Evolutionary conservation across 1,139 yeast genomes (phyloP), one percentile per base, ranked within the genome.

Genomic region (Suhomyces bribrorum): DNA sequence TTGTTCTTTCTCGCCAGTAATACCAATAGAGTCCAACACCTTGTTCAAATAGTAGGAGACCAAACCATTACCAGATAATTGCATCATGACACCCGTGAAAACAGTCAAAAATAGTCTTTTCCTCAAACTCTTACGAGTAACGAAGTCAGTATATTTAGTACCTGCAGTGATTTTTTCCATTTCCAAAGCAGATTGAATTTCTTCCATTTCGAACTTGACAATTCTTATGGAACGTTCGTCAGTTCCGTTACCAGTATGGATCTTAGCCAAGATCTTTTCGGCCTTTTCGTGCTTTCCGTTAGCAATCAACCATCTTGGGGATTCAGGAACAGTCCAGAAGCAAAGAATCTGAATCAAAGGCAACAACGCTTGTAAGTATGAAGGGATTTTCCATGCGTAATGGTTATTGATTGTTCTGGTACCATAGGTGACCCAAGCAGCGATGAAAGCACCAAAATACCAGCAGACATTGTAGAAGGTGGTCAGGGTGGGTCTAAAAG

Each of bases 341-440:
- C 48, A 54, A n/a, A 38, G 62, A 28, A 54, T 44, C 31, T 54
- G 58, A 25, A 53, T 18, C 7, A 54, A 53, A 30, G 64, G 77
- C 55, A 57, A 56, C 29, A 52, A 57, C 36, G 66, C 70, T 53
- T 76, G 81, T 43, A 74, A 53, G 45, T 64, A 64, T 7, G 77
- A 70, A 5, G 79, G 77, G 38, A 73, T 62, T 48, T 67, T 62
- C 79, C 79, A 74, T 9, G 69, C 54, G 40, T 50, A 52, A 45
- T 63, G 57, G 30, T 48, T 49, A 22, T 47, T 35, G 11, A 68
- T 46, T 12, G 54, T 52, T 41, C 67, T 61, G 12, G 78, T 66
- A 36, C 80, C 81, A 44, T 64, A 74, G 3, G 79, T 67, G 26
- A 73, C 65, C 75, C 79, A 69, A 2, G 84, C 76, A 6, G 83